phyloP scores from a whole-genome alignment of 192 early-diverging fungal species.

The Chytriomyces hyalinus region DNA sequence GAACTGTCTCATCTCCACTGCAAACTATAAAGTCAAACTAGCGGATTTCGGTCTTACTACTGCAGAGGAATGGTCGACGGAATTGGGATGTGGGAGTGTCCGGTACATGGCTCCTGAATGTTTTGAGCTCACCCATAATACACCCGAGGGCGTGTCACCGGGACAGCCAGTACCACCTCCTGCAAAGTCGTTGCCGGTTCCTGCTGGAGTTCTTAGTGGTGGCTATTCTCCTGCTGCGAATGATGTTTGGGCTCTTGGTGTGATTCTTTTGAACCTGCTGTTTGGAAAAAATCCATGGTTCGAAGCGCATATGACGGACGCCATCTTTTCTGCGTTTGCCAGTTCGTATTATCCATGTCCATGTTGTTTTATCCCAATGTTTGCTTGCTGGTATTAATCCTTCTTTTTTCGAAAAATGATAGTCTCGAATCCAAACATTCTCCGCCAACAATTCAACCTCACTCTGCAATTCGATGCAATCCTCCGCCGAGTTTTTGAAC shows the following conservation, averaged over 20 bases:
- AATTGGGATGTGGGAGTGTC: constrained; percentile 87
- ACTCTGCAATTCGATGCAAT: constrained; percentile 73
- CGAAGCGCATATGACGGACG: constrained; percentile 63
- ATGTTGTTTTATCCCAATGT: not conserved
- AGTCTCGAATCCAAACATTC: constrained; percentile 37
- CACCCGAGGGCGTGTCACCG: constrained; percentile 49
- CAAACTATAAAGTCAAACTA: constrained; percentile 69
- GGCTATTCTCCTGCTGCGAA: constrained; percentile 73
- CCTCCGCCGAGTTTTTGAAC: constrained; percentile 73
- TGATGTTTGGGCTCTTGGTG: constrained; percentile 90
- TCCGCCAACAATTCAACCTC: constrained; percentile 52
- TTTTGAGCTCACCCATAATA: constrained; percentile 40
- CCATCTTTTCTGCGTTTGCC: constrained; percentile 73
- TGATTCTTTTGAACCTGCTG: constrained; percentile 88
- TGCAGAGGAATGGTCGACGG: constrained; percentile 68
- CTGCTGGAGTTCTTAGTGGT: constrained; percentile 45
- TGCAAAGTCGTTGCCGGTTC: constrained; percentile 55
- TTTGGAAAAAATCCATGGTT: constrained; percentile 85
- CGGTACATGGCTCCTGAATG: constrained; percentile 88
- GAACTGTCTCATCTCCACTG: constrained; percentile 70
- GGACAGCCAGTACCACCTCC: constrained; percentile 55
- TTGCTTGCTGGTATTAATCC: constrained; percentile 52
- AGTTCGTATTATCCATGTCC: constrained; percentile 11
- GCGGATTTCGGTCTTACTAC: constrained; percentile 96
- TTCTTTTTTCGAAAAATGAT: no score